Evolutionary conservation across 129 eudicot species (phyloP), one percentile per base, ranked within the genome.

Genomic region (Helianthus tuberosus): DNA sequence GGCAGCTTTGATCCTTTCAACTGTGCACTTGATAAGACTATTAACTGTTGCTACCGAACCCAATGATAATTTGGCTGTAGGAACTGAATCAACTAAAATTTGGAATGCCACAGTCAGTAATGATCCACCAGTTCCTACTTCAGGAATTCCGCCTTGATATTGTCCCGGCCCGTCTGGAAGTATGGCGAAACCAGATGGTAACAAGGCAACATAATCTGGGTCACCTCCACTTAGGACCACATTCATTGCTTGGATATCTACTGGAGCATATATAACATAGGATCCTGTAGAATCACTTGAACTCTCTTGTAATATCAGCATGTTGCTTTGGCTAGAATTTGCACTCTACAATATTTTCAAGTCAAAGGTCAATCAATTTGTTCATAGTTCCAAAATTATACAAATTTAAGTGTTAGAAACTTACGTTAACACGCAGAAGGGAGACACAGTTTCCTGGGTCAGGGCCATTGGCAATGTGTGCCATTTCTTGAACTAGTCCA

Each of bases 401-500:
- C 20, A 38, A 17, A 59, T 1, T 39, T 23, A n/a, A 9, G 47
- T 27, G 69, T 25, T 59, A 17, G 14, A 46, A 27, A 75, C 93
- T 82, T 82, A 95, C 99, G 71, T 91, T 87, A 35, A 95, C 99
- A 46, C 99, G 96, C 5, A 95, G 77, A 44, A 95, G 88, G 14
- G 99, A 95, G 60, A 95, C 99, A 14, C 87, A 85, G 69, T 95
- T 95, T 13, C 99, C 99, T 36, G 97, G 99, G 80, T 95, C 99
- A 35, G 88, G 94, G n/a, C 99, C 99, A 68, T 91, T 95, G 14
- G 99, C 99, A 13, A 95, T 95, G 78, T 95, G 97, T 64, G 97
- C 97, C 96, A 95, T 95, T 82, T 95, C 99, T 86, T 95, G 96
- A 68, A 95, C 99, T 48, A 86, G 86, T 72, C 98, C 98, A 59